phyloP scores from a whole-genome alignment of 306 rosid genomes.

The Cicer yamashitae region DNA sequence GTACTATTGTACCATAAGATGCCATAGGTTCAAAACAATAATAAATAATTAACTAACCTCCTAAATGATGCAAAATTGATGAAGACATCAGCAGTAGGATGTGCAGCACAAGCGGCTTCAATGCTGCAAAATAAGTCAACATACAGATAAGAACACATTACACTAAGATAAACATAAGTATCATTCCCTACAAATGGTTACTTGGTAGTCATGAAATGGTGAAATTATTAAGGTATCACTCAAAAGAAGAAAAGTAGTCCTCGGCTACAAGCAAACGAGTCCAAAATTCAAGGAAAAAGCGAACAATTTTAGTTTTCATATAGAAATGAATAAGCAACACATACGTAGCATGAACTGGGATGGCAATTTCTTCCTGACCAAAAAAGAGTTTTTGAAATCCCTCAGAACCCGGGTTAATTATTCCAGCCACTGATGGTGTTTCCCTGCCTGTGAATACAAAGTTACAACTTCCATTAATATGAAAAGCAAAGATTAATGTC shows the following conservation, averaged over 20 bases:
- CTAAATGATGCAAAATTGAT: constrained; percentile 97
- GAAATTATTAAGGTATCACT: constrained; percentile 28
- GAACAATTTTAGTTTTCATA: constrained; percentile 8
- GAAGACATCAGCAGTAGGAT: constrained; percentile 98
- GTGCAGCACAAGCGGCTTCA: constrained; percentile 96
- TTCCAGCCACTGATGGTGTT: constrained; percentile 98
- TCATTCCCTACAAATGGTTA: constrained; percentile 37
- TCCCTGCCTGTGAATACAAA: constrained; percentile 75
- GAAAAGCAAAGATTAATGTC: neutral
- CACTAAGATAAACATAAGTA: constrained; percentile 18
- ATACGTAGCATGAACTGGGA: constrained; percentile 93
- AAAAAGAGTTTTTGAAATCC: constrained; percentile 98
- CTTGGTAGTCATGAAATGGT: constrained; percentile 13
- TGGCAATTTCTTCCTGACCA: constrained; percentile 98
- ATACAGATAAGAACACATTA: constrained; percentile 42
- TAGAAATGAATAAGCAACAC: constrained; percentile 43
- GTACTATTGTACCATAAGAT: constrained; percentile 22
- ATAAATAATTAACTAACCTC: constrained; percentile 60
- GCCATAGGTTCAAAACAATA: constrained; percentile 20
- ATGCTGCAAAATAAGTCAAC: constrained; percentile 64
- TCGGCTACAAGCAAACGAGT: constrained; percentile 7
- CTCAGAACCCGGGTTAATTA: constrained; percentile 94
- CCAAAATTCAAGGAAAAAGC: constrained; percentile 23
- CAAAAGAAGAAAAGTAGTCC: neutral
- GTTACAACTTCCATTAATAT: constrained; percentile 37